Evolutionary conservation across 805 yeast genomes (phyloP).

Genomic region (Starmerella powellii): DNA sequence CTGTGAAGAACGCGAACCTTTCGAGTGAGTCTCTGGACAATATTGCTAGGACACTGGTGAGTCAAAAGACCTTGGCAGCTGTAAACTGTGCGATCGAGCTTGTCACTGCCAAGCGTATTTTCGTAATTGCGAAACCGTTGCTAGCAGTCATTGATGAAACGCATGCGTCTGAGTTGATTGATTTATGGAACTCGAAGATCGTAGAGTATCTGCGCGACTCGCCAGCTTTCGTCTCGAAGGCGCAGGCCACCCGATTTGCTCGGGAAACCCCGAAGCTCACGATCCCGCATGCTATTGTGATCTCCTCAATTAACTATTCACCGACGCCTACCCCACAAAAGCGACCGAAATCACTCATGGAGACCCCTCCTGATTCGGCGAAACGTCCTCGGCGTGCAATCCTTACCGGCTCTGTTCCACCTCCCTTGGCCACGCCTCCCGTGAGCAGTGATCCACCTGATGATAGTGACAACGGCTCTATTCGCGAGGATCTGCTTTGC

Average conservation of each 20-base stretch:
- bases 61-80: background rate
- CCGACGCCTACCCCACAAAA: background rate
- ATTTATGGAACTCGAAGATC: slow-evolving; percentile 15
- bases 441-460: slow-evolving; percentile 13
- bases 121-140: slow-evolving; percentile 11
- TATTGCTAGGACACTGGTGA: slow-evolving; percentile 1
- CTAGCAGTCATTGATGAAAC: slow-evolving; percentile 4
- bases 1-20: background rate
- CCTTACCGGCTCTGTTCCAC: slow-evolving; percentile 13
- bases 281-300: slow-evolving; percentile 2
- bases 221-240: slow-evolving; percentile 11
- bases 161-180: slow-evolving; percentile 3
- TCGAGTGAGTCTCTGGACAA: slow-evolving; percentile 3
- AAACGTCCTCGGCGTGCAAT: slow-evolving; percentile 13
- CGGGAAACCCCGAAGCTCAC: slow-evolving; percentile 4
- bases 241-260: background rate
- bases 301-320: background rate
- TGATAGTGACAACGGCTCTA: slow-evolving; percentile 3
- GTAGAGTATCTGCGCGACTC: slow-evolving; percentile 1
- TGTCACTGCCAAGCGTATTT: slow-evolving; percentile 1
- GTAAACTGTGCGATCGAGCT: slow-evolving; percentile 5
- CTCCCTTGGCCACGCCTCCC: slow-evolving; percentile 13
- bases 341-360: background rate
- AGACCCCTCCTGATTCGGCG: slow-evolving; percentile 4
- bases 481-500: slow-evolving; percentile 3